Percentiles rank a stretch among this genome's conserved stretches.
Evolutionary conservation across 2,329 filamentous ascomycete species (phyloP).

Genomic region (Ascocoryne sarcoides): DNA sequence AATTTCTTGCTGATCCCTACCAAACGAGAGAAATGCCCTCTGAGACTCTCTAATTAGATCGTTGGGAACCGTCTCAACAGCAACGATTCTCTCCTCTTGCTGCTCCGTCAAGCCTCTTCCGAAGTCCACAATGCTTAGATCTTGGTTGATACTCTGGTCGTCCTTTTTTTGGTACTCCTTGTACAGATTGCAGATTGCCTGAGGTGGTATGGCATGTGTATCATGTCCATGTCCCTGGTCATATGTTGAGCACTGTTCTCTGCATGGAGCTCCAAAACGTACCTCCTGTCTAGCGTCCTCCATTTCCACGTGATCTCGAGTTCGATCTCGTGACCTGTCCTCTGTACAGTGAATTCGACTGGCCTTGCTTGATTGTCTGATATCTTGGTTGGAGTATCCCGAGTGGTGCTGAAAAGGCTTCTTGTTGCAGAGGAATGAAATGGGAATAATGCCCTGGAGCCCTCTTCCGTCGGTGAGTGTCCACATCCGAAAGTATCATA

Average conservation of each 20-base stretch:
- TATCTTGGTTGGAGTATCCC: no score
- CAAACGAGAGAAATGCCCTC: constrained; percentile 11
- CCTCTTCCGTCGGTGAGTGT: no score
- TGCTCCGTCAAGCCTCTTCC: constrained; percentile 19
- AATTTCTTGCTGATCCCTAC: constrained; percentile 2
- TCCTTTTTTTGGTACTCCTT: constrained; percentile 27
- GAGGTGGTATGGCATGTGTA: constrained; percentile 28
- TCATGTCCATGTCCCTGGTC: constrained; percentile 24
- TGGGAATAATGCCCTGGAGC: no score
- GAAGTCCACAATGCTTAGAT: constrained; percentile 26
- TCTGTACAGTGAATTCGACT: no score
- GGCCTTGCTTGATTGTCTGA: no score
- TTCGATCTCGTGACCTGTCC: constrained; percentile 5
- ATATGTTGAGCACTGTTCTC: constrained; percentile 6
- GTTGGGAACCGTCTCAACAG: constrained; percentile 16
- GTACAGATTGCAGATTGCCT: constrained; percentile 26
- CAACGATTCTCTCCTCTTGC: constrained; percentile 20
- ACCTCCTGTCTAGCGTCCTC: constrained; percentile 5
- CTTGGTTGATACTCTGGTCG: constrained; percentile 17
- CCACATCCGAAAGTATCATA: no score
- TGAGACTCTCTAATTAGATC: constrained; percentile 19
- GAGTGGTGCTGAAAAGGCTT: no score
- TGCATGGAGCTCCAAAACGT: constrained; percentile 4
- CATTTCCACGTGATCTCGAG: constrained; percentile 10
- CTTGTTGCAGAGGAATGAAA: no score